Evolutionary conservation across 2,329 filamentous ascomycete genomes (phyloP), one percentile per base, ranked within the genome.

Genomic region (Raffaelea ambrosiae): DNA sequence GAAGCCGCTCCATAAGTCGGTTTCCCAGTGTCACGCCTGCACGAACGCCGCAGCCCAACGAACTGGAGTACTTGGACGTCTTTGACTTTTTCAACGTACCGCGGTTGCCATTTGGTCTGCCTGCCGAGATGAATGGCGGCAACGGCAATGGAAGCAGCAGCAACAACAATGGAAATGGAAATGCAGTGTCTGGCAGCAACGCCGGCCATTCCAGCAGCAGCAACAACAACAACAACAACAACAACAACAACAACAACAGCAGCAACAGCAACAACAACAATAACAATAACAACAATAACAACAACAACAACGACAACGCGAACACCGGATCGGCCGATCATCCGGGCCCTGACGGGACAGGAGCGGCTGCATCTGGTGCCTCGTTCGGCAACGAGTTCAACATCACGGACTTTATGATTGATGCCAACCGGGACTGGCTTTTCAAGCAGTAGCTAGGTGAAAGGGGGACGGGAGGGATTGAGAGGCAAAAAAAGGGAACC

Each of bases 71-170:
- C 61, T 71, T 95, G 3, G 89, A 95, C 57, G 86, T 95, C 0
- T 95, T 96, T 61, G 88, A 93, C 57, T 95, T 94, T 61, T 96
- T 95, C 72, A 95, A 95, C 61, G 81, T 94, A 48, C 90, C 90
- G 1, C 73, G 88, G 18, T 68, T 95, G 21, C 76, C 78, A 0
- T 64, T 76, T 20, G 67, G 67, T 26, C 64, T 67, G 13, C 54
- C 59, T 23, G 51, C 48, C 16, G 58, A 55, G 23, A 50, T 49
- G 33, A 53, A 52, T 35, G 50, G 21, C 38, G 42, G 31, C 3
- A 33, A 22, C 21, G 42, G 48, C 20, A 38, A 19, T 18, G 95
- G 31, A n/a, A n/a, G n/a, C 21, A 40, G 14, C 3, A 14, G 8
- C 16, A 31, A 20, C 40, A 42, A 43, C 21, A 51, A 36, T 20